Percentiles rank a stretch among this genome's conserved stretches.
phyloP scores from a whole-genome alignment of 2,329 filamentous ascomycete genomes.

The Ceratocystis destructans region DNA sequence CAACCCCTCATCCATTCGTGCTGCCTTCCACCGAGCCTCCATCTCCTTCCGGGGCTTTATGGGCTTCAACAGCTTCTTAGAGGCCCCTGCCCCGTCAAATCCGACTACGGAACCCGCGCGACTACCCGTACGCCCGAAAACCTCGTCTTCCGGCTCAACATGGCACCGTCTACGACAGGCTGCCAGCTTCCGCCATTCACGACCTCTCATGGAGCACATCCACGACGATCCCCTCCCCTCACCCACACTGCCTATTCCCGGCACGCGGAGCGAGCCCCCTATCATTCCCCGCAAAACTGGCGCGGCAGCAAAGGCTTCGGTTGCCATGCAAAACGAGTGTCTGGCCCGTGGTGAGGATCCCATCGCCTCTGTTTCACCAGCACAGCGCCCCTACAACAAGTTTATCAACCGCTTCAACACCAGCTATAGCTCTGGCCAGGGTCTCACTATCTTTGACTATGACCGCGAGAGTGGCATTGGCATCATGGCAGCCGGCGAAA shows the following conservation, averaged over 20 bases:
- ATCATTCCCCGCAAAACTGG: constrained; percentile 47
- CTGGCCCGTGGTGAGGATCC: constrained; percentile 8
- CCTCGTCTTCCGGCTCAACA: constrained; percentile 2
- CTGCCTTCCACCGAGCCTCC: constrained; percentile 42
- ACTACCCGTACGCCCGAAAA: constrained; percentile 6
- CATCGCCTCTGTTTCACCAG: not conserved
- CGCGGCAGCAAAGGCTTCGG: constrained; percentile 47
- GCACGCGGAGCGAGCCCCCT: constrained; percentile 40
- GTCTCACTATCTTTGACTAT: constrained; percentile 27
- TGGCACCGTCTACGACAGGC: constrained; percentile 41
- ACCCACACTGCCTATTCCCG: constrained; percentile 30
- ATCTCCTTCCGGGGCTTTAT: constrained; percentile 41
- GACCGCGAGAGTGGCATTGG: constrained; percentile 53
- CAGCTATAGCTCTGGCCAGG: constrained; percentile 16
- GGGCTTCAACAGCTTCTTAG: constrained; percentile 28
- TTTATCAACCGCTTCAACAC: constrained; percentile 5
- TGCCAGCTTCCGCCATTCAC: constrained; percentile 36
- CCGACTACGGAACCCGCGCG: constrained; percentile 32
- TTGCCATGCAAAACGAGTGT: constrained; percentile 44
- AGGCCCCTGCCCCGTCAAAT: constrained; percentile 23
- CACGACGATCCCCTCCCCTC: constrained; percentile 21
- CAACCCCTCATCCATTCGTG: constrained; percentile 31
- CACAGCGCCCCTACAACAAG: constrained; percentile 1
- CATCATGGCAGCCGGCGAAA: constrained; percentile 38
- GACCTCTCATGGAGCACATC: constrained; percentile 28